A percentile compares a stretch with the other conserved stretches of the same genome.
These are phyloP conservation scores for Sporobolomyces phaffii DNA, from an alignment of 768 basidiomycete species.

Conservation along the genomic window DNA sequence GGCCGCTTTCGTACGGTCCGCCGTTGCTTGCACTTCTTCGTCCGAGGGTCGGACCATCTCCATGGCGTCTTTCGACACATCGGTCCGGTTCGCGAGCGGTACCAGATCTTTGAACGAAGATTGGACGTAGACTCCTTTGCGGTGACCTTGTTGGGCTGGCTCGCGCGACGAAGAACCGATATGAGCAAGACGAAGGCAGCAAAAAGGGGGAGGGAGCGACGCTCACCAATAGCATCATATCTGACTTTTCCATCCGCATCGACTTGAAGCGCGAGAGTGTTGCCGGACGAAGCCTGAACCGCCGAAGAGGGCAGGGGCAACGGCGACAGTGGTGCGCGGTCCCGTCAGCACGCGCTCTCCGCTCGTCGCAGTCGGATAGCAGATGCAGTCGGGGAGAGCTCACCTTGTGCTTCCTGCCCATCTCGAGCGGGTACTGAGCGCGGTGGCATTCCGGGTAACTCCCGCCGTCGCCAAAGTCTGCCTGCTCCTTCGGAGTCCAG, in stretches of 20 bases:
- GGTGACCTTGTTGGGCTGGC: conserved; percentile 80
- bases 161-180: too few species aligned
- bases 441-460: conserved; percentile 82
- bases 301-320: too few species aligned
- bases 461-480: conserved; percentile 65
- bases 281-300: conserved; percentile 81
- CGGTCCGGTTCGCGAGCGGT: conserved; percentile 79
- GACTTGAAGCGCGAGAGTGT: conserved; percentile 92
- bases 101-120: conserved; percentile 98
- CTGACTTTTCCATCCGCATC: conserved; percentile 93
- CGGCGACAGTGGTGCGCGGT: too few species aligned
- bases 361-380: too few species aligned
- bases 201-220: neutral
- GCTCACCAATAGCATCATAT: conserved; percentile 73
- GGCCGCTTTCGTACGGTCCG: conserved; percentile 82
- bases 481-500: conserved; percentile 76
- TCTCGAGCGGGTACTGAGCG: conserved; percentile 91
- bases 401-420: conserved; percentile 69
- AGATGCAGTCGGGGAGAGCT: neutral
- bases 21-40: conserved; percentile 81
- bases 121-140: conserved; percentile 75
- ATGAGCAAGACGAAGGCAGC: too few species aligned
- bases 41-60: conserved; percentile 88
- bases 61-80: conserved; percentile 67
- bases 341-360: too few species aligned